Conservation (phyloP, 2,329 filamentous ascomycete genomes). For the Fusarium udum region DNA sequence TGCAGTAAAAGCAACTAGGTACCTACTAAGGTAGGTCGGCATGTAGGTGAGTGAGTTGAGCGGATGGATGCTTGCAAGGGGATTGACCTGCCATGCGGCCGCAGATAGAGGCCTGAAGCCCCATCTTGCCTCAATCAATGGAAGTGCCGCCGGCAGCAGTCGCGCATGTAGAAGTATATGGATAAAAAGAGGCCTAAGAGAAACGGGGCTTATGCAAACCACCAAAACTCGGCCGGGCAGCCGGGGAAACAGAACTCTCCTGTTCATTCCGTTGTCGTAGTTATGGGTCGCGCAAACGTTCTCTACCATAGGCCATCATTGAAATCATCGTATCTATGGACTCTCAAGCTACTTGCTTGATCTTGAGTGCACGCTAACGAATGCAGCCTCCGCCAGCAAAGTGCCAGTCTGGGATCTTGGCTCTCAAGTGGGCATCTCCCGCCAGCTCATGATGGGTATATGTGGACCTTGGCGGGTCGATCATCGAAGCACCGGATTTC, state of each 20-base stretch:
- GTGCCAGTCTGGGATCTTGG: constrained; percentile 2
- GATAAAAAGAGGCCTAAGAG: background rate
- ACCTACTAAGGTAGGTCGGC: background rate
- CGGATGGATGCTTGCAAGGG: background rate
- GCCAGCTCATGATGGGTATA: constrained; percentile 6
- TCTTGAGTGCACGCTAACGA: background rate
- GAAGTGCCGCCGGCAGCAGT: background rate
- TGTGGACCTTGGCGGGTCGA: constrained; percentile 18
- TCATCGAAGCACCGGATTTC: constrained; percentile 1
- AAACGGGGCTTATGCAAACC: background rate
- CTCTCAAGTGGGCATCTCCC: background rate
- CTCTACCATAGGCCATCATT: background rate
- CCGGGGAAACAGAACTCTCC: background rate
- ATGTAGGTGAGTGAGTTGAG: background rate
- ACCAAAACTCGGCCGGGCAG: background rate
- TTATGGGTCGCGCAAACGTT: background rate
- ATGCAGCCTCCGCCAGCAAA: background rate
- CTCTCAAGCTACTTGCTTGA: background rate
- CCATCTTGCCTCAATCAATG: background rate
- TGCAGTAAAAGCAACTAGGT: background rate
- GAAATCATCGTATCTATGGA: background rate
- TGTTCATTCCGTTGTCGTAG: background rate
- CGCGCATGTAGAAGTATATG: background rate
- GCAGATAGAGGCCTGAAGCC: background rate
- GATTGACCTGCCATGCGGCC: background rate